phyloP scores from a whole-genome alignment of 2,329 filamentous ascomycete species.

The Aspergillus sojae region DNA sequence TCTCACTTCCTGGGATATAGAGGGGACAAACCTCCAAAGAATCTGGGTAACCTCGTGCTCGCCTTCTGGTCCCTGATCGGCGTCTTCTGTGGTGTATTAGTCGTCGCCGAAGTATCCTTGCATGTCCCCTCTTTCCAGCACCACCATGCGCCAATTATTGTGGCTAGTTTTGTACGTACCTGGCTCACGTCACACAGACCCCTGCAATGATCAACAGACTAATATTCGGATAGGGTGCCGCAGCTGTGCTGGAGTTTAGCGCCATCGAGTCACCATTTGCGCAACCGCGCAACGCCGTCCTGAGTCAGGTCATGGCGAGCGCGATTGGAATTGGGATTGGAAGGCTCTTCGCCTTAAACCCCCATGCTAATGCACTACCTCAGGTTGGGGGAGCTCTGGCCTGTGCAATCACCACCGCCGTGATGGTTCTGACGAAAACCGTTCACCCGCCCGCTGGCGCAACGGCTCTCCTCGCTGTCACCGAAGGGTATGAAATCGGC shows the following conservation, averaged over 20 bases:
- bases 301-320: constrained; percentile 68
- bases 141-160: constrained; percentile 61
- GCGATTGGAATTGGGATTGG: constrained; percentile 63
- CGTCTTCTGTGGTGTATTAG: constrained; percentile 61
- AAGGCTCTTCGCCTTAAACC: constrained; percentile 64
- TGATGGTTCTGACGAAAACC: constrained; percentile 72
- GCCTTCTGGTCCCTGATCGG: constrained; percentile 68
- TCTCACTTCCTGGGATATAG: constrained; percentile 71
- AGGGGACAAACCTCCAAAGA: constrained; percentile 30
- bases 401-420: constrained; percentile 63
- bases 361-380: constrained; percentile 54
- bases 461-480: constrained; percentile 69
- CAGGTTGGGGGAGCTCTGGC: constrained; percentile 68
- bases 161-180: constrained; percentile 68
- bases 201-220: constrained; percentile 3
- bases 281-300: constrained; percentile 70
- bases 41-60: constrained; percentile 61
- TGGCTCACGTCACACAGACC: neutral
- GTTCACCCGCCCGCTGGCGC: constrained; percentile 75
- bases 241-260: constrained; percentile 75
- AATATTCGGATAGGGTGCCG: constrained; percentile 61
- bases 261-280: constrained; percentile 71
- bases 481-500: constrained; percentile 58
- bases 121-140: constrained; percentile 58
- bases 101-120: constrained; percentile 61